Conservation (phyloP, 306 rosid genomes). For the Pachyrhizus erosus region DNA sequence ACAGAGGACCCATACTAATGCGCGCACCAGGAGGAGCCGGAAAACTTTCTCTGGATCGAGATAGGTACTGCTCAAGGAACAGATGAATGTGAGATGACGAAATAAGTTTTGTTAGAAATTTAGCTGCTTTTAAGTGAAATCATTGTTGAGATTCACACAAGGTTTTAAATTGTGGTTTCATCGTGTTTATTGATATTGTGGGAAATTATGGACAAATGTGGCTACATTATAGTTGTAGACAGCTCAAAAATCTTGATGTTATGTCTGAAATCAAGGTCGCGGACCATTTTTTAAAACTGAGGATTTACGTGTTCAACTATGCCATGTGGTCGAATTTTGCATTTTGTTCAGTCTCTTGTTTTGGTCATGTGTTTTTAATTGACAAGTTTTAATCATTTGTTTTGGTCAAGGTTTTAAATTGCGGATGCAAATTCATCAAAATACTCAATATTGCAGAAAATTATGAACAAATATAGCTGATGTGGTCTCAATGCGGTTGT, state of each 20-base stretch:
- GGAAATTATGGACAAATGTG: too few species aligned
- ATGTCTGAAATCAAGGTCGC: too few species aligned
- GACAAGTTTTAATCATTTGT: background rate
- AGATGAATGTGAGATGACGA: slow-evolving; percentile 35
- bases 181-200: too few species aligned
- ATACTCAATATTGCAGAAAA: background rate
- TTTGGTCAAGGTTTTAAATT: background rate
- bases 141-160: background rate
- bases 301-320: background rate
- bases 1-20: slow-evolving; percentile 71
- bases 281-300: too few species aligned
- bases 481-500: background rate
- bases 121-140: background rate
- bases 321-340: background rate
- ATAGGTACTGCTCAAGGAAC: slow-evolving; percentile 36
- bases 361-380: background rate
- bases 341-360: slow-evolving; percentile 4
- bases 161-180: too few species aligned
- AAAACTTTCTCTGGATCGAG: slow-evolving; percentile 40
- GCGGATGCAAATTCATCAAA: background rate
- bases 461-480: background rate
- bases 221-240: too few species aligned
- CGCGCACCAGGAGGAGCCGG: slow-evolving; percentile 64
- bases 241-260: too few species aligned
- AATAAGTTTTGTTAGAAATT: slow-evolving; percentile 39